Percentiles rank a stretch among this genome's conserved stretches.
Conservation (phyloP, 1,139 yeast species). For the Suhomyces choctaworum region DNA sequence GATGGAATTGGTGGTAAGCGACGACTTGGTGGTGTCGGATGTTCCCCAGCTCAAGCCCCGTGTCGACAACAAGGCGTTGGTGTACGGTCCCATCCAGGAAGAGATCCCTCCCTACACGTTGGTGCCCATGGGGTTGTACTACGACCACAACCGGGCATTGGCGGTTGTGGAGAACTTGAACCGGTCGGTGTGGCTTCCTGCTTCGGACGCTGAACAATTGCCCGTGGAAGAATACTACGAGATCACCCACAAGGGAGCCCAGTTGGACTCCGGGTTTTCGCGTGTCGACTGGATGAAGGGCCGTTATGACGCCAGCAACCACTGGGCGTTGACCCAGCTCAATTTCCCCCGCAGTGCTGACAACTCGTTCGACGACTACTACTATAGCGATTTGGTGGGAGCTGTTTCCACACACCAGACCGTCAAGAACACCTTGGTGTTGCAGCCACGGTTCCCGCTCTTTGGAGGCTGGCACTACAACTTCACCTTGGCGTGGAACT, state of each 20-base stretch:
- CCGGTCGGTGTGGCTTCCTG: slow-evolving; percentile 75
- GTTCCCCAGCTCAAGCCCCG: slow-evolving; percentile 32
- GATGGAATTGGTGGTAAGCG: slow-evolving; percentile 34
- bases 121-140: slow-evolving; percentile 55
- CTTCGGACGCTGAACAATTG: slow-evolving; percentile 39
- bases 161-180: slow-evolving; percentile 58
- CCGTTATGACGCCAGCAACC: slow-evolving; percentile 43
- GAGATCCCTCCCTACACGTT: slow-evolving; percentile 48
- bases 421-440: slow-evolving; percentile 48
- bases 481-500: slow-evolving; percentile 92
- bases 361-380: slow-evolving; percentile 58
- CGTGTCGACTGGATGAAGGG: slow-evolving; percentile 74
- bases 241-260: slow-evolving; percentile 73
- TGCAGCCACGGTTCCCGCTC: slow-evolving; percentile 87
- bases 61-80: slow-evolving; percentile 42
- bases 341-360: slow-evolving; percentile 51
- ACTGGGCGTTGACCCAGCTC: slow-evolving; percentile 54
- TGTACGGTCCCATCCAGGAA: slow-evolving; percentile 56
- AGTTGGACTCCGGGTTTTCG: slow-evolving; percentile 66
- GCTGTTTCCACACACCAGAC: slow-evolving; percentile 82
- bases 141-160: slow-evolving; percentile 68
- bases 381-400: slow-evolving; percentile 87
- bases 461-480: slow-evolving; percentile 97
- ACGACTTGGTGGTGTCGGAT: slow-evolving; percentile 16
- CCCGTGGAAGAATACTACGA: slow-evolving; percentile 84